Conservation (phyloP, 164 flowering plant genomes). For the Paratinospora sagittata region DNA sequence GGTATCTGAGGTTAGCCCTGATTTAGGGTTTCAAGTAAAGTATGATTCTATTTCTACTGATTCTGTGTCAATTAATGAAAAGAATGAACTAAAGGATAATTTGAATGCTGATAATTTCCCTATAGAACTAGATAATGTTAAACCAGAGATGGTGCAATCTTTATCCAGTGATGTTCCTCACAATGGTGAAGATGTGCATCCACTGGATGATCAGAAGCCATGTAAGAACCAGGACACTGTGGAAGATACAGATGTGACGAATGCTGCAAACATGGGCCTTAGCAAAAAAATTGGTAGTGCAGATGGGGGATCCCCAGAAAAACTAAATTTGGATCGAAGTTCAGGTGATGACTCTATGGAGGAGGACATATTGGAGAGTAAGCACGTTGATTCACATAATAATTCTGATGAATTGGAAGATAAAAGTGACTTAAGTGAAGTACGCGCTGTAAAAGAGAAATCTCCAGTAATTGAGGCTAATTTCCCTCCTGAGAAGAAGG, state of each 20-base stretch:
- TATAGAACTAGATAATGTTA: slow-evolving; percentile 68
- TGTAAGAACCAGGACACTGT: slow-evolving; percentile 43
- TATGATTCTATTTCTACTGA: slow-evolving; percentile 92
- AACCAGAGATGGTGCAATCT: slow-evolving; percentile 76
- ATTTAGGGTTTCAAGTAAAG: slow-evolving; percentile 77
- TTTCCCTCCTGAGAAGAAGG: slow-evolving; percentile 31
- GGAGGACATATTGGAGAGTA: slow-evolving; percentile 65
- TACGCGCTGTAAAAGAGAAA: slow-evolving; percentile 36
- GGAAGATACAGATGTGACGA: slow-evolving; percentile 37
- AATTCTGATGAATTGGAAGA: slow-evolving; percentile 36
- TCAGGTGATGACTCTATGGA: slow-evolving; percentile 92
- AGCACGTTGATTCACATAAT: slow-evolving; percentile 50
- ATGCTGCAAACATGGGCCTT: slow-evolving; percentile 32
- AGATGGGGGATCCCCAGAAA: slow-evolving; percentile 61
- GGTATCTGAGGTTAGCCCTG: slow-evolving; percentile 91
- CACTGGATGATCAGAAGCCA: slow-evolving; percentile 60
- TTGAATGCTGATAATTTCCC: slow-evolving; percentile 87
- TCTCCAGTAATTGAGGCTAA: slow-evolving; percentile 31
- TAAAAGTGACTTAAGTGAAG: slow-evolving; percentile 25
- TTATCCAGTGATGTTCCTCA: slow-evolving; percentile 52
- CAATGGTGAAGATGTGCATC: slow-evolving; percentile 54
- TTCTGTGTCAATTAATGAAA: slow-evolving; percentile 83
- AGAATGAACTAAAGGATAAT: slow-evolving; percentile 85
- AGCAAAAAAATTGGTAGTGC: slow-evolving; percentile 42
- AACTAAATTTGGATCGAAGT: slow-evolving; percentile 68